Evolutionary conservation across 768 basidiomycete genomes (phyloP).

Genomic region (Mycena floridula): DNA sequence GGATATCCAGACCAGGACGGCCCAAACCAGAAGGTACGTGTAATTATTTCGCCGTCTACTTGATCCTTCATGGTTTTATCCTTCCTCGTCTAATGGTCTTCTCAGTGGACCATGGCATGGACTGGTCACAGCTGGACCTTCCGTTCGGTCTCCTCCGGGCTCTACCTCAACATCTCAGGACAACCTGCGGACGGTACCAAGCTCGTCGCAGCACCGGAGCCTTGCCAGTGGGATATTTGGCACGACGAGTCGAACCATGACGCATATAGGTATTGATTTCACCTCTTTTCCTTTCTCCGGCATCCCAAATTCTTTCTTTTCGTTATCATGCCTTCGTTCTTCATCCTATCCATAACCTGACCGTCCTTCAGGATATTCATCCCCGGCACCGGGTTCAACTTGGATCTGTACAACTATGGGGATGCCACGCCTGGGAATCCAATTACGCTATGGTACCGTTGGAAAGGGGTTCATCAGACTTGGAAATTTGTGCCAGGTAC

Average conservation of each 20-base stretch:
- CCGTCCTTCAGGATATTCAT: slow-evolving; percentile 33
- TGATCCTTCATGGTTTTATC: background rate
- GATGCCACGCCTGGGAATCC: slow-evolving; percentile 36
- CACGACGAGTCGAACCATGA: slow-evolving; percentile 31
- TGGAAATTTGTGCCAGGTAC: slow-evolving; percentile 37
- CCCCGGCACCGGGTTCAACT: slow-evolving; percentile 32
- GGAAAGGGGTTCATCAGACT: slow-evolving; percentile 47
- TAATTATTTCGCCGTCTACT: background rate
- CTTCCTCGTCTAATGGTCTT: background rate
- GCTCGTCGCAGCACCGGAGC: slow-evolving; percentile 28
- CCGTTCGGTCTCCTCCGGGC: slow-evolving; percentile 32
- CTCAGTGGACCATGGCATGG: slow-evolving; percentile 43
- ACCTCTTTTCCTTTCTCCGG: no score
- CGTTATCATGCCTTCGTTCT: no score
- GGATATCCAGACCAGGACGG: slow-evolving; percentile 38
- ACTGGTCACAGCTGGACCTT: slow-evolving; percentile 32
- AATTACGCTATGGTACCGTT: slow-evolving; percentile 41
- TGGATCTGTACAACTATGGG: slow-evolving; percentile 43
- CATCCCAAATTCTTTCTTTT: no score
- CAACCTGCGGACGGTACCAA: slow-evolving; percentile 29
- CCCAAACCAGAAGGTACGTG: slow-evolving; percentile 42
- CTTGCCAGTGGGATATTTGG: slow-evolving; percentile 45
- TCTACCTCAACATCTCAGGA: slow-evolving; percentile 35
- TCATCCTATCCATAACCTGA: slow-evolving; percentile 1
- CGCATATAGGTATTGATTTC: slow-evolving; percentile 40